These are phyloP conservation scores for Colletotrichum camelliae DNA, from an alignment of 2,329 filamentous ascomycete genomes.

Conservation along the genomic window DNA sequence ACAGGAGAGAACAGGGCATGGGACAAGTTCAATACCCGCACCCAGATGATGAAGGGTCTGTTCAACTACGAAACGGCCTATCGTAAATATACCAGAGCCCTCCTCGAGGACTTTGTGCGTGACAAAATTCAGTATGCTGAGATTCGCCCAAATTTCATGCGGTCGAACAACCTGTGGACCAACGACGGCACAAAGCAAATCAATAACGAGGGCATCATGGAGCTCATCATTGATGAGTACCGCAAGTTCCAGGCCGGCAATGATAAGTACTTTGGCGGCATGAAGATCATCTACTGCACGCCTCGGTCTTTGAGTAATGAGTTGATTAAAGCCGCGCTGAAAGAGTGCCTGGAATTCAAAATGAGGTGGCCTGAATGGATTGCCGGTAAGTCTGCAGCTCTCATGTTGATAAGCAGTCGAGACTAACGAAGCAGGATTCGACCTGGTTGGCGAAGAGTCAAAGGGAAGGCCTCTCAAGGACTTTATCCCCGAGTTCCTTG, in stretches of 20 bases:
- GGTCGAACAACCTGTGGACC: slow-evolving; percentile 63
- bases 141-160: slow-evolving; percentile 73
- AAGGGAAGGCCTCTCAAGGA: slow-evolving; percentile 63
- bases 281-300: slow-evolving; percentile 77
- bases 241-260: slow-evolving; percentile 46
- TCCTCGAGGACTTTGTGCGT: slow-evolving; percentile 65
- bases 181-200: slow-evolving; percentile 60
- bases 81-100: slow-evolving; percentile 61
- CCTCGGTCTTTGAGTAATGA: slow-evolving; percentile 62
- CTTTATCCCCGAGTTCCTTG: slow-evolving; percentile 60
- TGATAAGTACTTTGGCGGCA: slow-evolving; percentile 59
- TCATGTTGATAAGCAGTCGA: not conserved
- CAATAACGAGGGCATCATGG: slow-evolving; percentile 64
- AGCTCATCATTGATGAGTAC: slow-evolving; percentile 63
- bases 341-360: slow-evolving; percentile 69
- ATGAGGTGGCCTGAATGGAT: slow-evolving; percentile 61
- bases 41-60: slow-evolving; percentile 75
- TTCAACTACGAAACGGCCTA: slow-evolving; percentile 72
- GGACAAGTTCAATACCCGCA: slow-evolving; percentile 71
- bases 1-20: slow-evolving; percentile 47
- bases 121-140: slow-evolving; percentile 77
- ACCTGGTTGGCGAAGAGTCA: slow-evolving; percentile 73
- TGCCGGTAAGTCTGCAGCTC: slow-evolving; percentile 56
- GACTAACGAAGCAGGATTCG: slow-evolving; percentile 57
- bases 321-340: slow-evolving; percentile 56